These are phyloP conservation scores for Fragaria iinumae DNA, from an alignment of 306 rosid genomes.

Conservation along the genomic window DNA sequence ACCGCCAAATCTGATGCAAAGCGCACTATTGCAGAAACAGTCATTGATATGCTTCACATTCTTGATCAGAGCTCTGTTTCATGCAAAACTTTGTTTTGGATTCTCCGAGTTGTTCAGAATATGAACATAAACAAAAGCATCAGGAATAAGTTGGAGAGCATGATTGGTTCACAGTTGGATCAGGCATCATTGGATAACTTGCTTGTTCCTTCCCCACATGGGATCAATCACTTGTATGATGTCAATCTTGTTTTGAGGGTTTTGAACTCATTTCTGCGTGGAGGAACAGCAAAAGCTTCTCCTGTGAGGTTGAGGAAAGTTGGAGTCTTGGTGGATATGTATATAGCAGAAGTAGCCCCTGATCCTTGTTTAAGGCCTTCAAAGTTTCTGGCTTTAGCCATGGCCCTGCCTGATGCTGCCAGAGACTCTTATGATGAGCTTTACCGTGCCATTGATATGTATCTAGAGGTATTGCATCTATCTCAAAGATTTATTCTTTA, in stretches of 20 bases:
- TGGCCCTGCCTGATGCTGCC: slow-evolving; percentile 69
- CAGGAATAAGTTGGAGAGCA: slow-evolving; percentile 73
- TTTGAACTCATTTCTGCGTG: slow-evolving; percentile 54
- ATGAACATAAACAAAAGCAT: slow-evolving; percentile 54
- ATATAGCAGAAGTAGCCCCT: slow-evolving; percentile 88
- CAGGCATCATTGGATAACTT: slow-evolving; percentile 75
- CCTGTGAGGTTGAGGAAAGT: slow-evolving; percentile 55
- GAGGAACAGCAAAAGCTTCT: slow-evolving; percentile 27
- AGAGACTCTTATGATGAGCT: slow-evolving; percentile 79
- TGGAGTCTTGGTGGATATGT: slow-evolving; percentile 69
- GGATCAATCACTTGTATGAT: slow-evolving; percentile 65
- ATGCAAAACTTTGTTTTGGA: slow-evolving; percentile 68
- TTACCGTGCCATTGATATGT: slow-evolving; percentile 81
- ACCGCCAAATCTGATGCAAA: slow-evolving; percentile 43
- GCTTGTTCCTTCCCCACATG: slow-evolving; percentile 83
- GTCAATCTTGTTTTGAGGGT: slow-evolving; percentile 81
- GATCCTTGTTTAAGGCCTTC: slow-evolving; percentile 80
- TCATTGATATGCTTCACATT: slow-evolving; percentile 51
- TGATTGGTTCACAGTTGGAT: slow-evolving; percentile 85
- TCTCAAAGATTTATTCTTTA: slow-evolving; percentile 11
- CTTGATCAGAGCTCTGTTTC: slow-evolving; percentile 56
- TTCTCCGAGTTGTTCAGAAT: slow-evolving; percentile 54
- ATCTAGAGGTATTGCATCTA: slow-evolving; percentile 62
- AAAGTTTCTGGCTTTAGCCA: slow-evolving; percentile 67
- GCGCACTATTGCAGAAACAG: slow-evolving; percentile 50